Evolutionary conservation across 148 eudicot species (phyloP).

Genomic region (Rhododendron ovatum): DNA sequence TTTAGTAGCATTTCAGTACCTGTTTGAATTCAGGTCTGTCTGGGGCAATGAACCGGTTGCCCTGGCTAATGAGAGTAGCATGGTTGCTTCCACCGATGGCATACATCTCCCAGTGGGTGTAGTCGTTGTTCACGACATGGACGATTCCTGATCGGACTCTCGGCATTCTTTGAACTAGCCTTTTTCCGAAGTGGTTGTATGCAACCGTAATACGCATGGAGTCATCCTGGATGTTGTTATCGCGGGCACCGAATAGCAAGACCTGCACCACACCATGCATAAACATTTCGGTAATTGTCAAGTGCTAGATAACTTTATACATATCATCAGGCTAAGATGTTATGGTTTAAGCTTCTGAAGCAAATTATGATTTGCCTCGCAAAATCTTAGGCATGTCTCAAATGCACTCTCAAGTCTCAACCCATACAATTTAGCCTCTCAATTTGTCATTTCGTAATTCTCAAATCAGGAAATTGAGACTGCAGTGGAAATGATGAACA

Average conservation of each 20-base stretch:
- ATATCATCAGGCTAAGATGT: neutral
- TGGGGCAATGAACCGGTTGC: constrained; percentile 32
- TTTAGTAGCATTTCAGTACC: neutral
- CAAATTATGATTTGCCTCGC: too few relatives aligned
- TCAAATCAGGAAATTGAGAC: too few relatives aligned
- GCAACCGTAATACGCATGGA: constrained; percentile 42
- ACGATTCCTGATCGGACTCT: constrained; percentile 35
- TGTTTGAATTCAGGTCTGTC: neutral
- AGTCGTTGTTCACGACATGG: constrained; percentile 52
- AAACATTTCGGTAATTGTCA: neutral
- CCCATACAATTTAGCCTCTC: too few relatives aligned
- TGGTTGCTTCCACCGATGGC: constrained; percentile 51
- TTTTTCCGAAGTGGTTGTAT: constrained; percentile 47
- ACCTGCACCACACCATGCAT: neutral
- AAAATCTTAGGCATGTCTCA: too few relatives aligned
- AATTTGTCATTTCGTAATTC: too few relatives aligned
- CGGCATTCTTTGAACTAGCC: constrained; percentile 51
- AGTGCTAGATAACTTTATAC: neutral
- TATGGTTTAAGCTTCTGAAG: too few relatives aligned
- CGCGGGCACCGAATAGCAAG: constrained; percentile 6
- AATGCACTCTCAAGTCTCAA: too few relatives aligned
- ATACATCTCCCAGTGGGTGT: constrained; percentile 53
- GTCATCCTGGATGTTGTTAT: neutral
- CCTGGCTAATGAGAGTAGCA: constrained; percentile 45
- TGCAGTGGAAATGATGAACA: too few relatives aligned